A percentile compares a stretch with the other conserved stretches of the same genome.
phyloP scores from a whole-genome alignment of 352 stramenopile species.

The Phytopythium oedochilum region DNA sequence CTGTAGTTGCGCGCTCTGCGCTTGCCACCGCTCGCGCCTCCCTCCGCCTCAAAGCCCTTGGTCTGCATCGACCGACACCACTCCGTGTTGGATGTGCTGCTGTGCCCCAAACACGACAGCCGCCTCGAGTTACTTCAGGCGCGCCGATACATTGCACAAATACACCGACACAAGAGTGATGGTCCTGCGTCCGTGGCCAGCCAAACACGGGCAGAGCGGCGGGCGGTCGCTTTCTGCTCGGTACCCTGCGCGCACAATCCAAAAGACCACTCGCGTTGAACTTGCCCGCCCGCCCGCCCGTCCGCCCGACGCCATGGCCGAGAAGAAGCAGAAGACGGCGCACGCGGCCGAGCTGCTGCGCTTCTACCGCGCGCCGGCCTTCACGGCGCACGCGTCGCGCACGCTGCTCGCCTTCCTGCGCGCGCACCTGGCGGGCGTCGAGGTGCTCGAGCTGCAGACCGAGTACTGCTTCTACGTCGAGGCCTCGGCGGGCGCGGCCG shows the following conservation, averaged over 20 bases:
- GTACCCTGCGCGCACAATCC: not conserved
- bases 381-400: slow-evolving; percentile 59
- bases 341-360: slow-evolving; percentile 35
- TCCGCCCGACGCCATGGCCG: slow-evolving; percentile 24
- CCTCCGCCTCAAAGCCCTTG: no score
- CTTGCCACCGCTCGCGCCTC: no score
- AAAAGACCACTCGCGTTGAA: not conserved
- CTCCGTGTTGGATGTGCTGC: no score
- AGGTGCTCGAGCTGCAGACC: slow-evolving; percentile 73
- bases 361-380: slow-evolving; percentile 74
- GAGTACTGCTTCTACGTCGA: slow-evolving; percentile 98
- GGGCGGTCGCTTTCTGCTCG: not conserved
- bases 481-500: slow-evolving; percentile 29
- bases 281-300: not conserved
- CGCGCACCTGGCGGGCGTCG: slow-evolving; percentile 23
- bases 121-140: no score
- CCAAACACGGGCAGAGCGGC: slow-evolving; percentile 1
- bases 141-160: no score
- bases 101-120: no score
- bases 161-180: no score
- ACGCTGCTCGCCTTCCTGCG: slow-evolving; percentile 42
- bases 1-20: no score
- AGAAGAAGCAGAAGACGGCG: slow-evolving; percentile 73
- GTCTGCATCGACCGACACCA: no score
- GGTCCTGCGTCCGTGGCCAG: not conserved